Conservation (phyloP, 306 rosid species). For the Gastrolobium bilobum region DNA sequence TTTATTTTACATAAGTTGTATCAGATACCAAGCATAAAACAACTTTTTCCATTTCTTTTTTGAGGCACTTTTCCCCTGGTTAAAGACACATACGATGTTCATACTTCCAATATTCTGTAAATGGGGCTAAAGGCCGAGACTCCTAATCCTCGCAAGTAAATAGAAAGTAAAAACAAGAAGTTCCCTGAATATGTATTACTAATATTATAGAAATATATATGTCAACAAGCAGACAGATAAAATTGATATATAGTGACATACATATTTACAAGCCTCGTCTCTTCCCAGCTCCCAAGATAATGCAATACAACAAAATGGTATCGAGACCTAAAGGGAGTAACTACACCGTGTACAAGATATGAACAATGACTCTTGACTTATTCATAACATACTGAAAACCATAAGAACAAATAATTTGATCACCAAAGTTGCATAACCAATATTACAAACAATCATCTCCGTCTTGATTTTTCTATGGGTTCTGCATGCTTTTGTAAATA, state of each 20-base stretch:
- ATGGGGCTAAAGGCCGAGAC: neutral
- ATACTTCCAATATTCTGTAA: neutral
- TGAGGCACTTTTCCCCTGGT: neutral
- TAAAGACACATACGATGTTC: neutral
- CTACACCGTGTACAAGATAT: conserved; percentile 47
- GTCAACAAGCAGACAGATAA: conserved; percentile 31
- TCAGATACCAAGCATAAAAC: neutral
- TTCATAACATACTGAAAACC: conserved; percentile 46
- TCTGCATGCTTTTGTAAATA: conserved; percentile 55
- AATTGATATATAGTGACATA: conserved; percentile 34
- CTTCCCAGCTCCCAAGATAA: conserved; percentile 38
- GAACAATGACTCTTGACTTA: conserved; percentile 51
- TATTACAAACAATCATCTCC: conserved; percentile 57
- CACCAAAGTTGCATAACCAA: conserved; percentile 48
- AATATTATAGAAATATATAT: conserved; percentile 1
- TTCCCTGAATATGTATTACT: neutral
- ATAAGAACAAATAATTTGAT: conserved; percentile 50
- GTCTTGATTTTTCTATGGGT: conserved; percentile 53
- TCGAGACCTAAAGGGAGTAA: conserved; percentile 16
- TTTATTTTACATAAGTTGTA: too few relatives aligned
- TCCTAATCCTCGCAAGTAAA: too few relatives aligned
- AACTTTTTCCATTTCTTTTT: neutral
- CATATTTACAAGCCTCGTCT: conserved; percentile 60
- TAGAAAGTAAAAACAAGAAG: neutral
- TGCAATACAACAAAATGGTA: conserved; percentile 46